Evolutionary conservation across 345 rosid species (phyloP).

Genomic region (Populus simonii): DNA sequence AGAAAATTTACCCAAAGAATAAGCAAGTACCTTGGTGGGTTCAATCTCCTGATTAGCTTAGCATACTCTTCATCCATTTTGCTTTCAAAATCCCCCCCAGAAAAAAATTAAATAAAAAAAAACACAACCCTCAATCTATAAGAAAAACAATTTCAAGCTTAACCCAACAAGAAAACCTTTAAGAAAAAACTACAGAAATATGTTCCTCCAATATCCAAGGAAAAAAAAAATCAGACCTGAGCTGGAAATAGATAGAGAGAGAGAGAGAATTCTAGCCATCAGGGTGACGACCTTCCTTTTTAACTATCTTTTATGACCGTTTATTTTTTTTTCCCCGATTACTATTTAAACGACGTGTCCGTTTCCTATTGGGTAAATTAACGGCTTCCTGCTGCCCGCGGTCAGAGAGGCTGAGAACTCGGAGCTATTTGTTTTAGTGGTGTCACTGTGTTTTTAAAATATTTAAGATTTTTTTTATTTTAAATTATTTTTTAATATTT

Average conservation of each 20-base stretch:
- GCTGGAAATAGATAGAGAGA: neutral
- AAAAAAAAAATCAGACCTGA: neutral
- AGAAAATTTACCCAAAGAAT: neutral
- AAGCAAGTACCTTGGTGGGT: conserved; percentile 63
- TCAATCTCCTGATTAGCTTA: conserved; percentile 84
- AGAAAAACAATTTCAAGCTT: neutral
- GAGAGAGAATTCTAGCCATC: conserved; percentile 1
- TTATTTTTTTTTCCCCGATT: neutral
- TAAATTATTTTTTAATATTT: no score
- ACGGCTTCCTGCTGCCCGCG: neutral
- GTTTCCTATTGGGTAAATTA: neutral
- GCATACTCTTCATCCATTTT: conserved; percentile 80
- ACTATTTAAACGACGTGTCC: conserved; percentile 17
- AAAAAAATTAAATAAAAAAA: neutral
- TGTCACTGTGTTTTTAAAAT: no score
- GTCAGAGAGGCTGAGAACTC: no score
- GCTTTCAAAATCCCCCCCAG: neutral
- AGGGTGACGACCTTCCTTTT: neutral
- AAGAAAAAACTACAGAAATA: conserved; percentile 8
- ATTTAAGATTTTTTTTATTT: no score
- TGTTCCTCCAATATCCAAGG: conserved; percentile 48
- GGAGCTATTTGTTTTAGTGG: no score
- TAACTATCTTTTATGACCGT: neutral
- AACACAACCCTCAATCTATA: neutral
- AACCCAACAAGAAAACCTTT: neutral